Base-by-base conservation (phyloP, 306 rosid genomes). In the Malus sylvestris region DNA sequence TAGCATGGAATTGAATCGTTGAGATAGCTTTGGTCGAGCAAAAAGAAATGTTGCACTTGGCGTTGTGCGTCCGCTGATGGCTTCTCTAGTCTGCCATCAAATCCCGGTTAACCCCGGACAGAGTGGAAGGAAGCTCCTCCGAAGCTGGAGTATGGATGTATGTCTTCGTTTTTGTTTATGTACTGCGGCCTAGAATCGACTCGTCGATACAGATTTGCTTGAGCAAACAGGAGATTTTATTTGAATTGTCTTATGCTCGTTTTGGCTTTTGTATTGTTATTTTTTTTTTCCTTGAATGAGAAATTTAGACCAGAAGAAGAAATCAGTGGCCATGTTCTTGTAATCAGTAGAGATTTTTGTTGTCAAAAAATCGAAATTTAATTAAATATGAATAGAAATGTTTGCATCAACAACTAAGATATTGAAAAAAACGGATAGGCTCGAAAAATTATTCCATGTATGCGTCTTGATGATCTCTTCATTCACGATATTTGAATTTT, bases 401-500 rank as follows among this genome's bases (percentile, higher is more conserved):
- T 49, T 49, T 49, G 53, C 3, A 49, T 49, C 19, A 4, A 0
- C 19, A 14, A 14, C 53, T 1, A 46, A 14, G 53, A 14, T 46
- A 46, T 46, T 46, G 6, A 14, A 14, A 46, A 46, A 14, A 16
- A 0, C 19, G 0, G 1, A 46, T 46, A 46, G 19, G 53, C 53
- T 46, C 3, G 4, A 46, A 14, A 46, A 46, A 46, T 46, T 14
- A 13, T 13, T 0, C 1, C 51, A 45, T 45, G 16, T 3, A 11
- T 45, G 5, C 1, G 4, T 12, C 16, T 45, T 0, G 18, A 45
- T 0, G 6, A 45, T 45, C 51, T 45, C 3, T 4, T 45, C 0
- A 45, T 45, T 13, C 0, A 45, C 6, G 1, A 45, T 0, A 45
- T 45, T 13, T 0, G 18, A 0, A 45, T 0, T 6, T 14, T 0